Evolutionary conservation across 75 land plant genomes (phyloP).

Genomic region (Cryptomeria japonica): DNA sequence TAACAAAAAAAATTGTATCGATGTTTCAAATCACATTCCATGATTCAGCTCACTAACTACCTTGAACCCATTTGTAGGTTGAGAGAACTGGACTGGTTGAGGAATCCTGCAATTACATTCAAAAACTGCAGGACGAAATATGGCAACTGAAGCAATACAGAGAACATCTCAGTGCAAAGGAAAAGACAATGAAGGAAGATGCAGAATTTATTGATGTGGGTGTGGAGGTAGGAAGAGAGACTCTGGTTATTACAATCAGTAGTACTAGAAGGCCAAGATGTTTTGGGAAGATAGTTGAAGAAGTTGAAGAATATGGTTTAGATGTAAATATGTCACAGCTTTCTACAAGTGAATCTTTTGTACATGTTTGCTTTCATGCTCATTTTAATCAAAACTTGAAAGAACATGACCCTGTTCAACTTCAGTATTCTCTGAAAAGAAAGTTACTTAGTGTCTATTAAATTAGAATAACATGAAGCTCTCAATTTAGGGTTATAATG

Average conservation of each 20-base stretch:
- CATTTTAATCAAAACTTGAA: not conserved
- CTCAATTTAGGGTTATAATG: too few species aligned
- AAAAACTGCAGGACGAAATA: not conserved
- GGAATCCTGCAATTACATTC: not conserved
- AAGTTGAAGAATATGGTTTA: not conserved
- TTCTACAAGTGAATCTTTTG: not conserved
- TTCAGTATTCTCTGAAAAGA: not conserved
- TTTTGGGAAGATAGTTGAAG: not conserved
- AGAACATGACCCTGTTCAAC: not conserved
- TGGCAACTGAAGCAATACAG: not conserved
- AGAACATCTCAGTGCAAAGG: not conserved
- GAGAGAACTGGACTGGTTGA: not conserved
- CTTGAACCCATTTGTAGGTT: not conserved
- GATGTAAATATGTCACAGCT: slow-evolving; percentile 1
- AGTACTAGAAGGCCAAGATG: not conserved
- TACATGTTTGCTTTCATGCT: not conserved
- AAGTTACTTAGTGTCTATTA: not conserved
- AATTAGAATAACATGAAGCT: too few species aligned
- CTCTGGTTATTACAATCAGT: not conserved
- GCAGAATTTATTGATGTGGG: not conserved
- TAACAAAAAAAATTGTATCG: too few species aligned
- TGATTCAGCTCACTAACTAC: too few species aligned
- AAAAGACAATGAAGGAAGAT: not conserved
- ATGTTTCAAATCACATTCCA: too few species aligned
- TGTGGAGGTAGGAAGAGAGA: not conserved